Conservation (phyloP, 1,284 basidiomycete species). For the Kwoniella shivajii region DNA sequence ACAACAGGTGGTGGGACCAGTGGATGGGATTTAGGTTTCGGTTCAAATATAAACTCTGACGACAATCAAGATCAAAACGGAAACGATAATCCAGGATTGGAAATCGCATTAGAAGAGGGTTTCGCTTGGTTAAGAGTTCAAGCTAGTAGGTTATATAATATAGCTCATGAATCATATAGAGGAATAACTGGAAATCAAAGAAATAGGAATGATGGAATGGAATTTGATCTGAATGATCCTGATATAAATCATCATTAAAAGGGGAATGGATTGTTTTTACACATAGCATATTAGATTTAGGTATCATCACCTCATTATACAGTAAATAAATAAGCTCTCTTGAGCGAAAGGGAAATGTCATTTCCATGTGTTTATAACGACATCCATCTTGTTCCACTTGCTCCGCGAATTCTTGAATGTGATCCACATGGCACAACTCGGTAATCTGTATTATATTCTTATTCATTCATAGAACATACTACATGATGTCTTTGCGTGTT, state of each 20-base stretch:
- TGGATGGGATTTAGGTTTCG: constrained; percentile 16
- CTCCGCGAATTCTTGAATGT: too few species aligned
- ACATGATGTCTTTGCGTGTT: too few species aligned
- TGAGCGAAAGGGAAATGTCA: background rate
- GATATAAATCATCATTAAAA: too few species aligned
- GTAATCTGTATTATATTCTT: too few species aligned
- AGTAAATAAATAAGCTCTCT: too few species aligned
- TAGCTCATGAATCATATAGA: constrained; percentile 11
- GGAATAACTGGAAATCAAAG: constrained; percentile 7
- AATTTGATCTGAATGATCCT: constrained; percentile 23
- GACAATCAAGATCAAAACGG: constrained; percentile 9
- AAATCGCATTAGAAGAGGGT: constrained; percentile 25
- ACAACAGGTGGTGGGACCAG: constrained; percentile 2
- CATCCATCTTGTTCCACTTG: too few species aligned
- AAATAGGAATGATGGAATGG: constrained; percentile 14
- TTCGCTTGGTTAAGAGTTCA: constrained; percentile 21
- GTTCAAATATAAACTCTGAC: background rate
- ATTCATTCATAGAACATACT: too few species aligned
- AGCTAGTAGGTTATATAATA: constrained; percentile 19
- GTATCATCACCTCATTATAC: too few species aligned
- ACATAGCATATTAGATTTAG: background rate
- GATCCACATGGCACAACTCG: too few species aligned
- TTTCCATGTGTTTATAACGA: too few species aligned
- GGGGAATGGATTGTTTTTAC: too few species aligned
- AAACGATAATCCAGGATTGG: constrained; percentile 18